Evolutionary conservation across 192 early-diverging fungal genomes (phyloP), one percentile per base, ranked within the genome.

Genomic region (Coemansia sp.): DNA sequence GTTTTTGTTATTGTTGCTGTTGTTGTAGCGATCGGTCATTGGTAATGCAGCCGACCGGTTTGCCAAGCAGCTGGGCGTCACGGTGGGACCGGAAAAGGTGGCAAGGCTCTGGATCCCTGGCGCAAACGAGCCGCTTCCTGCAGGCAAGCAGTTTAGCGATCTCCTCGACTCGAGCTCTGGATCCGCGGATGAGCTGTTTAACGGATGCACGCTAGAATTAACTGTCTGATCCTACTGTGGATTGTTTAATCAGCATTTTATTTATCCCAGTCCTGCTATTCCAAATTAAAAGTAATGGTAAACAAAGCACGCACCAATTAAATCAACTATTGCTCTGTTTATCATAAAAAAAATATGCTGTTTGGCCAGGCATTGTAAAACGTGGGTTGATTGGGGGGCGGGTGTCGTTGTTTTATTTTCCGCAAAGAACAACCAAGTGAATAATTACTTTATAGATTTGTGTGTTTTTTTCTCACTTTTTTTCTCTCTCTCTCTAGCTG

Each of bases 1-100:
- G n/a, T n/a, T n/a, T n/a, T n/a, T n/a, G n/a, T n/a, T n/a, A n/a
- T n/a, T n/a, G n/a, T n/a, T n/a, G n/a, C n/a, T n/a, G n/a, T n/a
- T n/a, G n/a, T n/a, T n/a, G n/a, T 60, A 60, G 43, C 53, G 26
- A 15, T 37, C 59, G 18, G 30, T 58, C 9, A 44, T 74, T 38
- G 71, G 71, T 3, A 74, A 47, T 29, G 43, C 64, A 1, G 64
- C 71, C 2, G 24, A 30, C 4, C 58, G 51, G 51, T 58, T 74
- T 52, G 64, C 71, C 19, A 50, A 22, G 28, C 46, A 53, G 32
- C 22, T 74, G 34, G 58, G 52, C 24, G 35, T 62, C 7, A 50
- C 54, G 4, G 35, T 58, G 55, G 43, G 58, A 0, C 63, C 71
- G 1, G 54, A 33, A 2, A 67, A 39, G 22, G 36, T 62, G 3